phyloP scores from a whole-genome alignment of 2,329 filamentous ascomycete species.

The Fusarium tuaranense region DNA sequence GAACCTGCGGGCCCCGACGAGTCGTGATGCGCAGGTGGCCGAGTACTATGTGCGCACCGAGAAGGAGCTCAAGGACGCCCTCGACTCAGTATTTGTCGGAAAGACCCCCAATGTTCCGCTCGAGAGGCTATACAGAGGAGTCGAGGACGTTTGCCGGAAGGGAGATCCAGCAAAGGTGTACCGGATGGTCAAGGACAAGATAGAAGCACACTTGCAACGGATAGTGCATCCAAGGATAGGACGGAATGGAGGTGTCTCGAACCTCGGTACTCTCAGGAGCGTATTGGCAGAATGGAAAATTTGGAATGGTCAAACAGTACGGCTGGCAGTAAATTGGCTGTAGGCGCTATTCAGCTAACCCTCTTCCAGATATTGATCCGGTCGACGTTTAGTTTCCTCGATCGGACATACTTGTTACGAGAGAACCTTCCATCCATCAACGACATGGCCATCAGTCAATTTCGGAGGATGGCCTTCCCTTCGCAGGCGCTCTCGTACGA shows the following conservation, averaged over 20 bases:
- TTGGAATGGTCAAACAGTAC: constrained; percentile 83
- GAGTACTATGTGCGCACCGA: constrained; percentile 83
- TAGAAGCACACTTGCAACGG: constrained; percentile 74
- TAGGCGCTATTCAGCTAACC: constrained; percentile 16
- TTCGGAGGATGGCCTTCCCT: constrained; percentile 70
- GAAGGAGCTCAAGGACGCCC: constrained; percentile 77
- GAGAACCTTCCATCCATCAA: constrained; percentile 78
- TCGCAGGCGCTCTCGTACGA: constrained; percentile 32
- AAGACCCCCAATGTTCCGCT: constrained; percentile 76
- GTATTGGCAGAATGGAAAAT: constrained; percentile 73
- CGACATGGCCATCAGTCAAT: constrained; percentile 82
- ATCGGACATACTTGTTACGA: constrained; percentile 87
- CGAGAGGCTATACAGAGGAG: constrained; percentile 88
- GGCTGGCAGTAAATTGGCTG: constrained; percentile 35
- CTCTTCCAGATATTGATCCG: constrained; percentile 76
- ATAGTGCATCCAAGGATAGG: constrained; percentile 68
- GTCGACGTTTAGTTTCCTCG: constrained; percentile 93
- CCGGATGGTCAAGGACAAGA: constrained; percentile 72
- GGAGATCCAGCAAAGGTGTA: constrained; percentile 78
- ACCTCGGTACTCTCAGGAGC: constrained; percentile 72
- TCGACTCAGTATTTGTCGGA: constrained; percentile 78
- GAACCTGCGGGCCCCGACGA: constrained; percentile 79
- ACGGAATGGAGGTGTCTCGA: constrained; percentile 61
- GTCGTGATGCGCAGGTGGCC: constrained; percentile 70
- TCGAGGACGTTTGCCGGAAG: constrained; percentile 90